Evolutionary conservation across 352 stramenopile species (phyloP), one percentile per base, ranked within the genome.

Genomic region (Globisporangium takayamanum): DNA sequence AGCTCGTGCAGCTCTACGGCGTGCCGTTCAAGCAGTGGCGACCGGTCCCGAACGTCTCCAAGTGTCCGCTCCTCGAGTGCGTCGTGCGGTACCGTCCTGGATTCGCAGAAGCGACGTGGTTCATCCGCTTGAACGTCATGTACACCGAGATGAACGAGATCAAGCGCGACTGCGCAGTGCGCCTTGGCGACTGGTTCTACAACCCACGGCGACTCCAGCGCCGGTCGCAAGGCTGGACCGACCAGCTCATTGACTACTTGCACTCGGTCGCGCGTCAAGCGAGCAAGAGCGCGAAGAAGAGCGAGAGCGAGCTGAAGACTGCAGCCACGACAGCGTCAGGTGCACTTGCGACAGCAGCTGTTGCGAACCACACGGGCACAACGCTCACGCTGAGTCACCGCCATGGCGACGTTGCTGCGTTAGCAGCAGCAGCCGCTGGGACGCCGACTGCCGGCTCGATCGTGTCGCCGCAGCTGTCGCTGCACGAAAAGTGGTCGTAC

Each of bases 131-230:
- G 33, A 95, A 95, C 63, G 85, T 95, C 18, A 75, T 95, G 41
- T 95, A 93, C 64, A 88, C 85, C 26, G 85, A 95, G 59, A 84
- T 92, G 73, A 77, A 91, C 48, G 84, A 91, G 50, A 86, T 93
- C 46, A 84, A 90, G 65, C 78, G 81, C 0, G 83, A 92, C 50
- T 78, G 69, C 5, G 60, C 67, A 10, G 60, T 84, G 39, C 74
- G 85, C 22, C 72, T 68, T 36, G 81, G 80, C 3, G 85, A 95
- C 54, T 92, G 79, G 82, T 92, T 95, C 50, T 89, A 81, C 68
- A 89, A 84, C 50, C 81, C 85, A 6, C 70, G 81, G 26, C 80
- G 83, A 20, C 74, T 87, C 10, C 75, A 90, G 47, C 74, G 83
- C 18, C 76, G 84, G 33, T 79, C 76, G 22, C 75, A 88, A 42